Percentiles rank a stretch among this genome's conserved stretches.
Conservation (phyloP, 2,329 filamentous ascomycete genomes). For the Rachicladosporium sp. region DNA sequence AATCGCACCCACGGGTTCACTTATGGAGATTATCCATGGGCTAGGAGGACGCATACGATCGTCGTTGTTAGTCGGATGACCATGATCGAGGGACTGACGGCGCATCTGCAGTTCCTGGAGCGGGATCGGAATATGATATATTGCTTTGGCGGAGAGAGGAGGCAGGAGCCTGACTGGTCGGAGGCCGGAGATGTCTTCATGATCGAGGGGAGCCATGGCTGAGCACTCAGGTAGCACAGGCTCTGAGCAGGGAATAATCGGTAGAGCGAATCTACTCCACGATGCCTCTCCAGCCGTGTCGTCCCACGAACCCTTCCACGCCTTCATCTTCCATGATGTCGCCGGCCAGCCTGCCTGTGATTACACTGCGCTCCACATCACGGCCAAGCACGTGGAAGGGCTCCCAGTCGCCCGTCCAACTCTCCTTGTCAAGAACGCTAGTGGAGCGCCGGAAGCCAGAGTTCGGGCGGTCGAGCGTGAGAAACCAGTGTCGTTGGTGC, state of each 20-base stretch:
- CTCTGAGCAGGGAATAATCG: not conserved
- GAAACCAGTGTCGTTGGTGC: slow-evolving; percentile 55
- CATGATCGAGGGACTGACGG: too few relatives aligned
- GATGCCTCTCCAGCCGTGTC: slow-evolving; percentile 46
- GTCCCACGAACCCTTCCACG: slow-evolving; percentile 42
- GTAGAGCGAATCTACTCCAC: slow-evolving; percentile 14
- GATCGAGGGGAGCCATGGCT: too few relatives aligned
- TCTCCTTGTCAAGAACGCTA: slow-evolving; percentile 13
- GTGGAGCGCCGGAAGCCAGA: slow-evolving; percentile 39
- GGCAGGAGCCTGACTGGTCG: too few relatives aligned
- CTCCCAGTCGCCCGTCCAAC: slow-evolving; percentile 32
- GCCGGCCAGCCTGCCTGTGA: slow-evolving; percentile 48
- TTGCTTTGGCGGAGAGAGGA: too few relatives aligned
- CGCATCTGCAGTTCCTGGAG: too few relatives aligned
- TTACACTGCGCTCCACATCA: slow-evolving; percentile 50
- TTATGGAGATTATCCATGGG: too few relatives aligned
- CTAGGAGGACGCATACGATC: too few relatives aligned
- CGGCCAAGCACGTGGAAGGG: slow-evolving; percentile 51
- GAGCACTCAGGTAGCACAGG: too few relatives aligned
- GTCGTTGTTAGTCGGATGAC: too few relatives aligned
- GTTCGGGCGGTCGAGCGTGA: slow-evolving; percentile 47
- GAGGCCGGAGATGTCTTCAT: too few relatives aligned
- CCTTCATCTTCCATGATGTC: slow-evolving; percentile 52
- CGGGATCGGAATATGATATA: too few relatives aligned
- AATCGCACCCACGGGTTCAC: too few relatives aligned